Evolutionary conservation across 1,284 basidiomycete genomes (phyloP), one percentile per base, ranked within the genome.

Genomic region (Melampsora larici-populina): DNA sequence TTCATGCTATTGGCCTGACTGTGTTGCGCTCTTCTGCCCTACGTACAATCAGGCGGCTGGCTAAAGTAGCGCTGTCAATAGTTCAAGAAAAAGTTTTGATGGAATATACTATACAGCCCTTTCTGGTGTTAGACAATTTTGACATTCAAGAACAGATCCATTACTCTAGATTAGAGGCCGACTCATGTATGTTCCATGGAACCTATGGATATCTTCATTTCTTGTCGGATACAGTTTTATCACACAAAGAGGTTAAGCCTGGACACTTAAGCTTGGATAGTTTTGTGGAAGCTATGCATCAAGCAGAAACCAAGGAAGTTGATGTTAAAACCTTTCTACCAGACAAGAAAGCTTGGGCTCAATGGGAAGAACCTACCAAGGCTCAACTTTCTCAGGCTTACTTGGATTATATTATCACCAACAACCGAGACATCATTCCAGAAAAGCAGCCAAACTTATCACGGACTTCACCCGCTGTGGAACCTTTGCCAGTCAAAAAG

Each of bases 81-180:
- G 8, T 49, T 6, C 33, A 73, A 65, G 46, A 73, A 64, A 65
- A 2, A 7, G 36, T 73, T 13, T 33, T 21, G 17, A 21, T 15
- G 55, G 18, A 58, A 1, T 58, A 24, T 15, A n/a, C 4, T 8
- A n/a, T 58, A n/a, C 18, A n/a, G 24, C 71, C 60, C 2, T 51
- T 46, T 24, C 40, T 73, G 15, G 62, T 55, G 18, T 63, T 73
- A n/a, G 62, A 73, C 49, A 73, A 73, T 40, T 48, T 73, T 17
- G 62, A 65, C 63, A 64, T 73, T n/a, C 71, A 64, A 33, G 31
- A 73, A 36, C 48, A 17, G 17, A 55, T 49, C n/a, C 71, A 73
- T 31, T 33, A 36, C 3, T 62, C 60, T 40, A 31, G 46, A 15
- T n/a, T 73, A 24, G 62, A 46, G 29, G 36, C 29, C 8, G 11